Conservation (phyloP, 202 grass and related monocot species). For the Zoysia matrella region DNA sequence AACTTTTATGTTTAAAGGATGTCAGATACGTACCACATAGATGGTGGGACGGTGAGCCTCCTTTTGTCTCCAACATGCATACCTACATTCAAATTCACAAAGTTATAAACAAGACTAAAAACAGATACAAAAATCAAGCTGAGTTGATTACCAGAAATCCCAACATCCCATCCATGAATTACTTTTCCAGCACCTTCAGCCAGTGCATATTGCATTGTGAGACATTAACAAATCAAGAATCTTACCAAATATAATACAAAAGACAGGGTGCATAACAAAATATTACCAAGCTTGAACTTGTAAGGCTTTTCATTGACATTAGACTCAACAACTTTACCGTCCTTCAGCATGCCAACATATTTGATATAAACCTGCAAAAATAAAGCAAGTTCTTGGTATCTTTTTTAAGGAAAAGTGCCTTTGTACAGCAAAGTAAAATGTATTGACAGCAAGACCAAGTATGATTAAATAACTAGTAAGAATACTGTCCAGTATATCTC, state of each 20-base stretch:
- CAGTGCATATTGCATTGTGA: conserved; percentile 31
- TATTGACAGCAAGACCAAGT: not conserved
- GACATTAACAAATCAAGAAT: conserved; percentile 7
- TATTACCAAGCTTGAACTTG: conserved; percentile 20
- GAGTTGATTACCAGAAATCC: conserved; percentile 62
- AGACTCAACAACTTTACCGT: conserved; percentile 65
- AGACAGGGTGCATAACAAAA: not conserved
- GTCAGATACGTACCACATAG: conserved; percentile 61
- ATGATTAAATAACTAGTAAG: not conserved
- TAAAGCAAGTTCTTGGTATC: not conserved
- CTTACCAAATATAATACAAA: not conserved
- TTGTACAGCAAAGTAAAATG: too few species aligned
- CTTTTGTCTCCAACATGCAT: conserved; percentile 76
- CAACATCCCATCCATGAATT: conserved; percentile 77
- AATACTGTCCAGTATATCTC: not conserved
- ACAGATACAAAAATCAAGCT: not conserved
- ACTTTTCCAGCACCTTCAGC: conserved; percentile 68
- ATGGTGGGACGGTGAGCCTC: conserved; percentile 68
- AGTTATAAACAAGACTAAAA: not conserved
- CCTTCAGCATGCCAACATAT: conserved; percentile 79
- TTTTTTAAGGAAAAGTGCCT: too few species aligned
- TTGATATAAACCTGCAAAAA: conserved; percentile 65
- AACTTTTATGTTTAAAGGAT: not conserved
- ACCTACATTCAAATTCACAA: conserved; percentile 37
- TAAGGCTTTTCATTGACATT: conserved; percentile 56